These are phyloP conservation scores for Ustilago xerochloae DNA, from an alignment of 1,284 basidiomycete genomes.

Conservation along the genomic window DNA sequence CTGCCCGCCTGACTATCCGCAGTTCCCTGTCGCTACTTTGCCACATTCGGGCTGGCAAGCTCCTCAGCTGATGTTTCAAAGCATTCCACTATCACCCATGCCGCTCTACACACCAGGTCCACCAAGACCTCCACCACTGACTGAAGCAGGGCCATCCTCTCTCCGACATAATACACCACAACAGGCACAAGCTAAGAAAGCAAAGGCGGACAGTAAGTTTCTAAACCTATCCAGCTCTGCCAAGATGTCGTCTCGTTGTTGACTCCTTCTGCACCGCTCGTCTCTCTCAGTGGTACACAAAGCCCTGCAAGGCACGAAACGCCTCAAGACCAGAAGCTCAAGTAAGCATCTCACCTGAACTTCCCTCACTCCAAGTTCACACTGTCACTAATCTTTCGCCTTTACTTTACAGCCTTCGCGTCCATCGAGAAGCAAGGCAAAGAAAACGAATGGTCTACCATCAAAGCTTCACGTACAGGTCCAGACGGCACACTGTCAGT, in stretches of 20 bases:
- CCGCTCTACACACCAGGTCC: background rate
- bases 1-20: too few species aligned
- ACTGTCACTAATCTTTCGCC: background rate
- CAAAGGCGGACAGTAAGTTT: conserved; percentile 26
- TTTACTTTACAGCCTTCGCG: background rate
- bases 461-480: conserved; percentile 14
- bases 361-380: background rate
- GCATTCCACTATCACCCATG: background rate
- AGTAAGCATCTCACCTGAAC: conserved; percentile 3
- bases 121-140: background rate
- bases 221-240: too few species aligned
- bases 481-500: conserved; percentile 26
- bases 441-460: conserved; percentile 42
- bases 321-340: background rate
- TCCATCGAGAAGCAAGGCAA: background rate
- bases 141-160: background rate
- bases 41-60: too few species aligned
- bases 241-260: background rate
- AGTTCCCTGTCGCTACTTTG: too few species aligned
- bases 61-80: too few species aligned
- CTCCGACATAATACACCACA: conserved; percentile 5
- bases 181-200: conserved; percentile 15
- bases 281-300: conserved; percentile 13
- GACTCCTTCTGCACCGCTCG: background rate
- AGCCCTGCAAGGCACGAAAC: conserved; percentile 17